Conservation (phyloP, 108 stramenopile genomes). For the Schizochytrium sp. region DNA sequence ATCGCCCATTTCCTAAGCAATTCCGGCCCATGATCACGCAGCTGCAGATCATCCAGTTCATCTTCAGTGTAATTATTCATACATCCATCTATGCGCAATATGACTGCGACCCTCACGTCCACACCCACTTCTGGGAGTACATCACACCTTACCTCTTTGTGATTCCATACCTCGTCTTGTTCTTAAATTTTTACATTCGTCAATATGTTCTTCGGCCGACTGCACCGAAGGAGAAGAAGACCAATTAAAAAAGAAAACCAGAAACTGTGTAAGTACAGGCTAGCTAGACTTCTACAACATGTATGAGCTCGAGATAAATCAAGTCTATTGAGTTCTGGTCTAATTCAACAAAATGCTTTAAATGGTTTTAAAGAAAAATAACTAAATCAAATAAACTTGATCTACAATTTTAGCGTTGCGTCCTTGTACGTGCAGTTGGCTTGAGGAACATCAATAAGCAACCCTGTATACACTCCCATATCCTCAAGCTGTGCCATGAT, state of each 20-base stretch:
- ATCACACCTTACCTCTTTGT: conserved; percentile 21
- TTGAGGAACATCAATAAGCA: background rate
- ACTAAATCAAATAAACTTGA: too few species aligned
- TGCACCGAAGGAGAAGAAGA: too few species aligned
- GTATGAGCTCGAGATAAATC: too few species aligned
- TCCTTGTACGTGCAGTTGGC: conserved; percentile 16
- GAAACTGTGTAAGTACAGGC: background rate
- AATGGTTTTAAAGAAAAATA: too few species aligned
- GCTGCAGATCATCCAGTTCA: conserved; percentile 53
- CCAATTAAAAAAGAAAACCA: background rate
- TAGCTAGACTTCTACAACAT: too few species aligned
- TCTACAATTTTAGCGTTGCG: background rate
- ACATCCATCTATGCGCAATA: conserved; percentile 5
- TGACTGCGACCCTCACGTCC: conserved; percentile 31
- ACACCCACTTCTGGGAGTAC: conserved; percentile 56
- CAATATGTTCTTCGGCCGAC: conserved; percentile 22
- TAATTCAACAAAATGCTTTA: too few species aligned
- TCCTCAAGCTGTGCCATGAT: conserved; percentile 7
- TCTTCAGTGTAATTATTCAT: conserved; percentile 22
- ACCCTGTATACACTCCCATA: conserved; percentile 19
- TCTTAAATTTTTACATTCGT: conserved; percentile 52
- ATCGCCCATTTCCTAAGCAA: background rate
- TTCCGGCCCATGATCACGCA: conserved; percentile 43
- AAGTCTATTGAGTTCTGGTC: too few species aligned
- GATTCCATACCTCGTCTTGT: conserved; percentile 14